Base-by-base conservation (phyloP, 108 stramenopile genomes). In the Nitzschia palea region DNA sequence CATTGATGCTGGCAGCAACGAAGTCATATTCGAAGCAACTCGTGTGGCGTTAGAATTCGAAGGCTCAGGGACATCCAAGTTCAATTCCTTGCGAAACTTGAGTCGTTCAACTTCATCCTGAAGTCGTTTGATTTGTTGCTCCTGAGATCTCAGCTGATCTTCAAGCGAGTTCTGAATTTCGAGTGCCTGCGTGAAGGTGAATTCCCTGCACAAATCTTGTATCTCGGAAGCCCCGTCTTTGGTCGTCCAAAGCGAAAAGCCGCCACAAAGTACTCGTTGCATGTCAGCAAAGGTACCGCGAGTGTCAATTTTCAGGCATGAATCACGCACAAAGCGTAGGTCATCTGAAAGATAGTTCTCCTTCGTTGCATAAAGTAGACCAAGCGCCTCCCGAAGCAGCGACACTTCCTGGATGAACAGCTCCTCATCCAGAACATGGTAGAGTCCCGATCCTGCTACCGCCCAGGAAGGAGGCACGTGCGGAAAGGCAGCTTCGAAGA, bases 401-500 rank as follows among this genome's bases (percentile, higher is more conserved):
- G 23, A 10, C 3, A 66, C 55, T 50, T 81, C 72, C 22, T 55
- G 40, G 15, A 55, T 44, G 34, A 77, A 71, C 14, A 25, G 17
- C 0, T 55, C 18, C 50, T 77, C 66, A 18, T 83, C 60, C 40
- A 83, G 55, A 23, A 32, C 6, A 55, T 73, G 55, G n/a, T 60
- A 20, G 14, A 78, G 23, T 8, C 81, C 81, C 8, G 45, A 50
- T 22, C 43, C 58, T 15, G 76, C 67, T 22, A 22, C 10, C 22
- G 33, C 62, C 80, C 80, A 81, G 10, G 72, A 74, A 23, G 73
- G 71, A 20, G 80, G 80, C 51, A 81, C 66, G 34, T 77, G 80
- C 6, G 80, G 80, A 53, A 69, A 77, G 5, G 80, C 80, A 31
- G 73, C 80, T 45, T 81, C 76, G 44, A 81, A 81, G 33, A 81